Base-by-base conservation (phyloP, 192 early-diverging fungal species). In the Physocladia obscura region DNA sequence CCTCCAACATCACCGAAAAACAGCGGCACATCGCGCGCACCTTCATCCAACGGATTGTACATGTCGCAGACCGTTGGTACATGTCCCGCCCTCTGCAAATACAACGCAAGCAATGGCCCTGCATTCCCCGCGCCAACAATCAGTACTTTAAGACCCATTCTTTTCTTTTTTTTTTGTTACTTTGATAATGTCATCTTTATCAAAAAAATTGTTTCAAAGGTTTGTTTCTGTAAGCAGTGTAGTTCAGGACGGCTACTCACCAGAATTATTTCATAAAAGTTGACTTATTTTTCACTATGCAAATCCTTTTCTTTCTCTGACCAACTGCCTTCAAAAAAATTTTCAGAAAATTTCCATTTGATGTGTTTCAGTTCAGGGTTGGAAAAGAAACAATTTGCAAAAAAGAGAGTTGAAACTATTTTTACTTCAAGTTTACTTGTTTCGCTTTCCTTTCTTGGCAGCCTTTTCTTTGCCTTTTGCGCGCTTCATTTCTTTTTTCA, bases 401-500 rank as follows among this genome's bases (percentile, higher is more conserved):
- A n/a, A n/a, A n/a, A n/a, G n/a, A n/a, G n/a, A n/a, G n/a, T n/a
- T n/a, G n/a, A n/a, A n/a, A n/a, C n/a, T n/a, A n/a, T n/a, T n/a
- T n/a, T n/a, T n/a, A n/a, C n/a, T n/a, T n/a, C n/a, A n/a, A n/a
- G n/a, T n/a, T 44, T 65, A 64, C 63, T 62, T 57, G 56, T 65
- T 74, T 36, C 68, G 44, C 51, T 63, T 63, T 69, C 70, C 73
- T 73, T 67, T 74, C 81, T 89, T 87, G 55, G 67, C 71, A 61
- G 84, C 82, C 78, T 91, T 89, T 27, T 71, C 86, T 62, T 80
- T 78, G 61, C 90, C 79, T 84, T 95, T 97, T 56, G 82, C 70
- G 1, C 94, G 93, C 31, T 91, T 86, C 74, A 93, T 76, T 73
- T 96, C 96, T 80, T 94, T 96, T 89, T 96, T 96, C 94, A 98